phyloP scores from a whole-genome alignment of 768 basidiomycete species.

The Kwoniella europaea region DNA sequence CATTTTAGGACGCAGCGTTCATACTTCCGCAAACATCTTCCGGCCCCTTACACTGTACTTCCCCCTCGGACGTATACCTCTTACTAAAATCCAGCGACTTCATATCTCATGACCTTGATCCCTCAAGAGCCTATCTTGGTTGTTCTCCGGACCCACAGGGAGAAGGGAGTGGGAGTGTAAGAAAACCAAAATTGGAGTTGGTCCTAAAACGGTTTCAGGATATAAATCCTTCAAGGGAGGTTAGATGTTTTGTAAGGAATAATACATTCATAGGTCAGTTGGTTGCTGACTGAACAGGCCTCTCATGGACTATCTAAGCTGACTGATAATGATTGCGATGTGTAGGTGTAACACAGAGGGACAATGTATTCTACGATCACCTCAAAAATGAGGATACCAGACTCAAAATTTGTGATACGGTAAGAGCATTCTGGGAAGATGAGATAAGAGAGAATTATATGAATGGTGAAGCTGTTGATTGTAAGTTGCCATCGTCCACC shows the following conservation, averaged over 20 bases:
- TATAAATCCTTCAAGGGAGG: slow-evolving; percentile 79
- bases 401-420: slow-evolving; percentile 63
- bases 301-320: neutral
- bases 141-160: neutral
- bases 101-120: slow-evolving; percentile 74
- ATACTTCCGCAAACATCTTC: slow-evolving; percentile 75
- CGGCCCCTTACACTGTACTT: slow-evolving; percentile 78
- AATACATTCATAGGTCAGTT: slow-evolving; percentile 71
- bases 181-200: slow-evolving; percentile 68
- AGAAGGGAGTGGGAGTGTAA: neutral
- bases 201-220: slow-evolving; percentile 89
- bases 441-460: slow-evolving; percentile 70
- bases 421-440: slow-evolving; percentile 71
- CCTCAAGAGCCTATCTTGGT: slow-evolving; percentile 67
- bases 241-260: slow-evolving; percentile 86
- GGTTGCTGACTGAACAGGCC: neutral
- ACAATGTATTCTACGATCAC: slow-evolving; percentile 86
- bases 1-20: slow-evolving; percentile 83
- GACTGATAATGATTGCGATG: neutral
- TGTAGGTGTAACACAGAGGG: slow-evolving; percentile 82
- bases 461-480: slow-evolving; percentile 63
- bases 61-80: slow-evolving; percentile 87
- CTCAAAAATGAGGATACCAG: slow-evolving; percentile 70
- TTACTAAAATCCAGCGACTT: slow-evolving; percentile 93
- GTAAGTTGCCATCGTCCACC: slow-evolving; percentile 62